Base-by-base conservation (phyloP, 345 rosid species). In the Sisymbrium irio region DNA sequence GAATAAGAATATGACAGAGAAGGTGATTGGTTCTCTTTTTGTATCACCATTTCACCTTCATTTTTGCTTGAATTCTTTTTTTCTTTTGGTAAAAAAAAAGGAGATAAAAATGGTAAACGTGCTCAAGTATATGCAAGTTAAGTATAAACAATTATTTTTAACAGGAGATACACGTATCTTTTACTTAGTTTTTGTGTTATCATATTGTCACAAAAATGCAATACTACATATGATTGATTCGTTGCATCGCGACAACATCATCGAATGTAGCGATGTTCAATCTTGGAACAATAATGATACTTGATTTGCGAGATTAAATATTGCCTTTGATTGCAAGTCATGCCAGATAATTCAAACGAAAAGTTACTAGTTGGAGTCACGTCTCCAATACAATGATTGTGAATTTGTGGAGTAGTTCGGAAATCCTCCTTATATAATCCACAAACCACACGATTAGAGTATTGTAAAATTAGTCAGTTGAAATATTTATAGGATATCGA, bases 311-410 rank as follows among this genome's bases (percentile, higher is more conserved):
- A 61, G 61, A 71, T 61, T 71, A 12, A 63, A 32, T 61, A 58
- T 50, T 51, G 76, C 44, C 62, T 72, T 62, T 41, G 62, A 62
- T 53, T 61, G 8, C 63, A 55, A 65, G 64, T 22, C 71, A 64
- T 55, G 56, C 49, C 47, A 64, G 41, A 72, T 54, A 32, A 64
- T 72, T 63, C 69, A 33, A 14, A 63, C 10, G 27, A 72, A 72
- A 40, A 53, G 5, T 22, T 73, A 22, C 25, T 55, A 53, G 71
- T 64, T 33, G 49, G 77, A 54, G 65, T 73, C 77, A 73, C 77
- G 77, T 73, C 71, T 63, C 44, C 54, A 15, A 4, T 61, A 15
- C 74, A 59, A 71, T 47, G 55, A 73, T 73, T 57, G 17, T 57
- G 56, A 30, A 30, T 30, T 30, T 30, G 6, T 30, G 8, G 58